phyloP scores from a whole-genome alignment of 495 filamentous ascomycete species.

The Rhypophila decipiens region DNA sequence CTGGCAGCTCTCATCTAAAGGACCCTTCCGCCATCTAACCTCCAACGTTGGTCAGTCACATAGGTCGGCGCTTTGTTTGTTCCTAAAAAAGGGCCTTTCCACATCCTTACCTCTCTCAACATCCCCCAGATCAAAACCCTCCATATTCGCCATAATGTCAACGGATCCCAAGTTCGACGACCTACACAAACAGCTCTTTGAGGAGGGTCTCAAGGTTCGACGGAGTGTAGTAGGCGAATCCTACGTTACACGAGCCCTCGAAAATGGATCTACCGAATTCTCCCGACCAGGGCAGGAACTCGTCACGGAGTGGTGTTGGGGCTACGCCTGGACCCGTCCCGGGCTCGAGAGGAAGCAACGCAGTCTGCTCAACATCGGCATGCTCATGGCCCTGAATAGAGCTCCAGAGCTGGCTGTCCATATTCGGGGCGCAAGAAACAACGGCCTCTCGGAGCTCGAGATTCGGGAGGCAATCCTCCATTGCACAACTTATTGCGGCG shows the following conservation, averaged over 20 bases:
- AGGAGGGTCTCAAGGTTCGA: slow-evolving; percentile 48
- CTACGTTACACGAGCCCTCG: slow-evolving; percentile 43
- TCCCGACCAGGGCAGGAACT: slow-evolving; percentile 45
- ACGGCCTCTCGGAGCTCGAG: slow-evolving; percentile 47
- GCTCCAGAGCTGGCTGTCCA: slow-evolving; percentile 47
- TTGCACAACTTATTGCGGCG: slow-evolving; percentile 48
- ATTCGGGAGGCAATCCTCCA: slow-evolving; percentile 51
- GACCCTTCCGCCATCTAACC: too few relatives aligned
- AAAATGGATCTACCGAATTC: slow-evolving; percentile 41
- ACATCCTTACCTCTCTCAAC: too few relatives aligned
- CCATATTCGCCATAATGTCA: too few relatives aligned
- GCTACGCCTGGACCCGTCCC: slow-evolving; percentile 47
- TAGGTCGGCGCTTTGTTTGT: too few relatives aligned
- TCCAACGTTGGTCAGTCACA: too few relatives aligned
- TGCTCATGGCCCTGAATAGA: slow-evolving; percentile 46
- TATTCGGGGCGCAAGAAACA: slow-evolving; percentile 48
- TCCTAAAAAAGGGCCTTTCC: too few relatives aligned
- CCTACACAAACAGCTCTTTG: slow-evolving; percentile 45
- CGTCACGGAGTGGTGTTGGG: slow-evolving; percentile 51
- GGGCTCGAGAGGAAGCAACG: slow-evolving; percentile 50
- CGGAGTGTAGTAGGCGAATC: slow-evolving; percentile 44
- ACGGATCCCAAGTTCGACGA: slow-evolving; percentile 24
- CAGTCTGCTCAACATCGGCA: slow-evolving; percentile 48
- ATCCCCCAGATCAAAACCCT: too few relatives aligned
- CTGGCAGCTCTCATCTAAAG: too few relatives aligned